Evolutionary conservation across 2,329 filamentous ascomycete genomes (phyloP), one percentile per base, ranked within the genome.

Genomic region (Emericellopsis atlantica): DNA sequence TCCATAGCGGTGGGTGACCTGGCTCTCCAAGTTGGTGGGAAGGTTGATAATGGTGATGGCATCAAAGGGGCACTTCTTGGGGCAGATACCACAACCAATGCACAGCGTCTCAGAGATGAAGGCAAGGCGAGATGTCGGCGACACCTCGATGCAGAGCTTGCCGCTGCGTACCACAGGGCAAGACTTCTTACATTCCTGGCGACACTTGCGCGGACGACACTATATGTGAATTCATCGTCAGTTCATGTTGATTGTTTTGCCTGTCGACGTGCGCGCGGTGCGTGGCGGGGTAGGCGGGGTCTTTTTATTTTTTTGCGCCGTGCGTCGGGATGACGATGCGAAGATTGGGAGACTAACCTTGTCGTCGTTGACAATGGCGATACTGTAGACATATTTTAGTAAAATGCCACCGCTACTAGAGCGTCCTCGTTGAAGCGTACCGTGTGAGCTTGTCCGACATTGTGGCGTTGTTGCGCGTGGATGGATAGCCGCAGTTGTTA

Each of bases 1-100:
- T 42, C 90, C 94, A 72, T 98, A 98, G 60, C 92, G 84, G 65
- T 98, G 93, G 52, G 92, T 96, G 57, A 98, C 88, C 64, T 96
- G 85, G 50, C 84, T 93, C 66, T 98, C 92, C 64, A 98, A 83
- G 68, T 98, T 98, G 62, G 92, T 98, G 53, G 93, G 92, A 73
- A 98, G 71, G 72, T 98, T 98, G 87, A 98, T 98, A 65, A 98
- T 98, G 63, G 90, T 93, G 67, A 98, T 98, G 55, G 92, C 92
- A 58, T 89, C 84, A 66, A 98, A 98, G 14, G 92, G 92, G 64
- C 92, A 98, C 66, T 96, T 96, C 73, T 98, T 98, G 36, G 90
- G 88, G 65, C 93, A 98, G 69, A 98, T 98, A 81, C 92, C 93
- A 60, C 93, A 98, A 65, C 92, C 92, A 56, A 96, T 95, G 62